Conservation (phyloP, 495 filamentous ascomycete species). For the Neurospora sp. region DNA sequence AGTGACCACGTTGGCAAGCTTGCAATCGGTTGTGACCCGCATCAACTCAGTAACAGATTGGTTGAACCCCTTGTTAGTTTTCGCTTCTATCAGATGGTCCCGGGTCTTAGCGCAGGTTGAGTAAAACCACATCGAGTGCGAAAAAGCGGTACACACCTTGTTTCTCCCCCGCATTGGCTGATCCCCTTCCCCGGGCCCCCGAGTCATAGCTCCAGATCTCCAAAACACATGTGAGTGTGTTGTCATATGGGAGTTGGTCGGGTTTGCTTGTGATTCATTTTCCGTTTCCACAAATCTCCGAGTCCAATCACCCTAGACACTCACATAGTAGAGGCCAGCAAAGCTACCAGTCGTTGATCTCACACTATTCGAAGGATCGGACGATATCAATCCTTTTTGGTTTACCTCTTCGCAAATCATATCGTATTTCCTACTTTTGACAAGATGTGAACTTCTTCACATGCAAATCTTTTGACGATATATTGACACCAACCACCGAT, state of each 20-base stretch:
- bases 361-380: not conserved
- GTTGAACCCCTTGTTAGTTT: too few species aligned
- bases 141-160: not conserved
- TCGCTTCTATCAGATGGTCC: too few species aligned
- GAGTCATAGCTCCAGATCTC: not conserved
- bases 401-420: not conserved
- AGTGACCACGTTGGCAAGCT: too few species aligned
- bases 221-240: not conserved
- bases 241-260: not conserved
- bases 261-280: not conserved
- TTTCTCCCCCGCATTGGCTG: not conserved
- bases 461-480: not conserved
- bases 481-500: not conserved
- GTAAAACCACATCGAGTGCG: too few species aligned
- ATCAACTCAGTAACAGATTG: too few species aligned
- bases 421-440: not conserved
- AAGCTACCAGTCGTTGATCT: not conserved
- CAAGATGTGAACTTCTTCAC: not conserved
- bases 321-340: not conserved
- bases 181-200: not conserved
- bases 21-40: too few species aligned
- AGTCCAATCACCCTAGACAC: not conserved
- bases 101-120: too few species aligned
- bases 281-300: not conserved
- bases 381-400: not conserved